phyloP scores from a whole-genome alignment of 2,329 filamentous ascomycete species.

The Colletotrichum nymphaeae region DNA sequence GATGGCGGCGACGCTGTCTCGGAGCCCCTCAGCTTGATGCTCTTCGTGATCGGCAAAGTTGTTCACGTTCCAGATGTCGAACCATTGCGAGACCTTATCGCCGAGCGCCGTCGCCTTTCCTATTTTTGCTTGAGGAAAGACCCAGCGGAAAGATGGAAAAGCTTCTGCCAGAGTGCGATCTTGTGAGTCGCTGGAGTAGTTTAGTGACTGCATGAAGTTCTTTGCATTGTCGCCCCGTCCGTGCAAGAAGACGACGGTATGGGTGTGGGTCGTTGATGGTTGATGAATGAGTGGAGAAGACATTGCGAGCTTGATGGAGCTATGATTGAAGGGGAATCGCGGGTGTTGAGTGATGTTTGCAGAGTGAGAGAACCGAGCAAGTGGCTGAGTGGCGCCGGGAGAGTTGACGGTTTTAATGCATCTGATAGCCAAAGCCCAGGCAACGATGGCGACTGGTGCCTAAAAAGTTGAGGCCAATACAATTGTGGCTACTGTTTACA shows the following conservation, averaged over 20 bases:
- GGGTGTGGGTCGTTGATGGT: slow-evolving; percentile 45
- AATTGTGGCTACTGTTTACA: no score
- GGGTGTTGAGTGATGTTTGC: no score
- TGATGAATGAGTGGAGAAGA: slow-evolving; percentile 27
- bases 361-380: no score
- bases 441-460: no score
- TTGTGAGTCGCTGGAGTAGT: slow-evolving; percentile 44
- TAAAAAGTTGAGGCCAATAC: no score
- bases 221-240: slow-evolving; percentile 54
- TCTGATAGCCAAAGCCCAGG: no score
- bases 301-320: slow-evolving; percentile 6
- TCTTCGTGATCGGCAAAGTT: slow-evolving; percentile 55
- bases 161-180: slow-evolving; percentile 48
- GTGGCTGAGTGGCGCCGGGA: no score
- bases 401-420: no score
- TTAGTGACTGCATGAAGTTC: slow-evolving; percentile 46
- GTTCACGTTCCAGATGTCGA: slow-evolving; percentile 59
- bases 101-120: slow-evolving; percentile 40
- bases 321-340: no score
- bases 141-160: slow-evolving; percentile 60
- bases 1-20: slow-evolving; percentile 49
- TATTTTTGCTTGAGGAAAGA: slow-evolving; percentile 58
- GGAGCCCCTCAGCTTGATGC: slow-evolving; percentile 53
- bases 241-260: slow-evolving; percentile 59
- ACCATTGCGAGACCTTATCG: slow-evolving; percentile 55